Base-by-base conservation (phyloP, 495 filamentous ascomycete species). In the Trichoderma orchidacearum region DNA sequence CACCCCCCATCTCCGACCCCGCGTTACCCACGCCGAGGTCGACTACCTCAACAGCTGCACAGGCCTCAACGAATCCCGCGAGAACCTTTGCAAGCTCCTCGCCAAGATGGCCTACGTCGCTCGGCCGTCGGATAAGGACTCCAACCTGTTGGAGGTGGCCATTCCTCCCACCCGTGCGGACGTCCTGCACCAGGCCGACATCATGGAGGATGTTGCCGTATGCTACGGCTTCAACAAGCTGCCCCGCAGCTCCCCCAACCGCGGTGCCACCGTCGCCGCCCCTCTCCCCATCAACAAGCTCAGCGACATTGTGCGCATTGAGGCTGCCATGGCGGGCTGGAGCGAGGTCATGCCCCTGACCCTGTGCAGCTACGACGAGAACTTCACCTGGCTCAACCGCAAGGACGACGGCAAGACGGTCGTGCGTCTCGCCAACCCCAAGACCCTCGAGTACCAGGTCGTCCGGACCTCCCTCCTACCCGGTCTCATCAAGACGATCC, bases 121-220 rank as follows among this genome's bases (percentile, higher is more conserved):
- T 35, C 78, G 75, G 53, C 90, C 92, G 17, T 91, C 89, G 0
- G 64, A 67, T 21, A 67, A 76, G 54, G 76, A 85, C 56, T 64
- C 74, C 25, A 79, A 87, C 59, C 66, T 86, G 34, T 79, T 97
- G 60, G 83, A 91, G 56, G 84, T 96, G 23, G 77, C 82, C 30
- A 78, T 97, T 36, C 93, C 93, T 9, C 82, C 90, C 27, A 96
- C 89, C 36, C 84, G 93, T 27, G 91, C 93, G 6, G 93, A 97
- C 70, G 85, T 99, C 21, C 80, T 99, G 18, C 94, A 99, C 70
- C 85, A 95, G 68, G 90, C 87, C 60, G 93, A 99, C 68, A 89
- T 99, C 63, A 97, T 99, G 93, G 93, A 99, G 71, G 93, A 99
- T 70, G 83, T 93, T 17, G 93, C 90, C 17, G 89, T 98, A 58